phyloP scores from a whole-genome alignment of 73 alveolate species.

The Paramecium caudatum region DNA sequence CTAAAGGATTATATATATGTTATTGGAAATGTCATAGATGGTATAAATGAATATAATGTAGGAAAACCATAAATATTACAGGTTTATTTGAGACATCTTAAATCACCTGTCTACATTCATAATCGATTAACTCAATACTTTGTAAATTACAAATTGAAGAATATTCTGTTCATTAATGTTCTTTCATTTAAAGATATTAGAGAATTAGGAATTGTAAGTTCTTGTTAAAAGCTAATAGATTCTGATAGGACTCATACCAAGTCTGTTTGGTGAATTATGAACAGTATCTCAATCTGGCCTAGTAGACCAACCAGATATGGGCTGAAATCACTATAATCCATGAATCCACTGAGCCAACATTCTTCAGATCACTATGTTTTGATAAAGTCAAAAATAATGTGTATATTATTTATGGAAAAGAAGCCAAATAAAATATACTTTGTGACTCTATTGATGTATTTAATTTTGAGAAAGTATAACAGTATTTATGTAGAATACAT shows the following conservation, averaged over 20 bases:
- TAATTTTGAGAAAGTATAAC: conserved; percentile 17
- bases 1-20: conserved; percentile 54
- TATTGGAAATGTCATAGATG: background rate
- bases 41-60: background rate
- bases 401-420: conserved; percentile 44
- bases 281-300: background rate
- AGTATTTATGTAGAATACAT: background rate
- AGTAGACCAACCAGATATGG: background rate
- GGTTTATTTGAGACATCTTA: background rate
- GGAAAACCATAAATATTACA: conserved; percentile 22
- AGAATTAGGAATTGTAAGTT: conserved; percentile 60
- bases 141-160: conserved; percentile 51
- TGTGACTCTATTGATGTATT: conserved; percentile 32
- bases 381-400: conserved; percentile 34
- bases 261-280: conserved; percentile 51
- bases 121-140: conserved; percentile 27
- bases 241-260: conserved; percentile 46
- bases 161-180: conserved; percentile 29
- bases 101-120: conserved; percentile 59
- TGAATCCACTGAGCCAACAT: conserved; percentile 26
- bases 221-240: conserved; percentile 41
- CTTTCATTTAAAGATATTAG: conserved; percentile 45
- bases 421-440: background rate
- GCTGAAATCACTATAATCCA: conserved; percentile 16
- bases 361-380: conserved; percentile 40